These are phyloP conservation scores for Porpolomopsis calyptriformis DNA, from an alignment of 768 basidiomycete genomes.

Conservation along the genomic window DNA sequence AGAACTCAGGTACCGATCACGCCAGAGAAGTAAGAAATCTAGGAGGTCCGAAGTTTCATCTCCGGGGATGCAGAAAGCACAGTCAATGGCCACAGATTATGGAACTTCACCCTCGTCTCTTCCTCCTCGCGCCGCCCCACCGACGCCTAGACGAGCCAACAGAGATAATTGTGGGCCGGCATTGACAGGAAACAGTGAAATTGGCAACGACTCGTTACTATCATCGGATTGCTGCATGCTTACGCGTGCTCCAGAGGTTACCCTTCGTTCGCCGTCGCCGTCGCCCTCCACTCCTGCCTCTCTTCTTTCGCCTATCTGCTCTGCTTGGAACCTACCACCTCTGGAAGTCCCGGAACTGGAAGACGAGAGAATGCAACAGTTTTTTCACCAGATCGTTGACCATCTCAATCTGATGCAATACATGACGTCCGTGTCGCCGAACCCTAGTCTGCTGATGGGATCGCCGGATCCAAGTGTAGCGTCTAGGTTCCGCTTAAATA, in stretches of 20 bases:
- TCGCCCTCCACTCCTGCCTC: slow-evolving; percentile 17
- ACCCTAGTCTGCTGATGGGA: slow-evolving; percentile 13
- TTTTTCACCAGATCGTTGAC: slow-evolving; percentile 77
- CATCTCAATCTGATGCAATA: slow-evolving; percentile 68
- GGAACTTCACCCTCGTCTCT: slow-evolving; percentile 26
- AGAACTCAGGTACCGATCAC: slow-evolving; percentile 21
- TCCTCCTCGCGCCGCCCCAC: slow-evolving; percentile 46
- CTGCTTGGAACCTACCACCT: slow-evolving; percentile 26
- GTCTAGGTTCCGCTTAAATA: background rate
- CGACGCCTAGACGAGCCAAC: slow-evolving; percentile 51
- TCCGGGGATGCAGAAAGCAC: slow-evolving; percentile 9
- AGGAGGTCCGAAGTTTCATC: no score
- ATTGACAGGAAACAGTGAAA: slow-evolving; percentile 9
- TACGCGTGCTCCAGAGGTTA: background rate
- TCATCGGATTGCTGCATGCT: background rate
- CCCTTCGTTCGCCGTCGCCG: background rate
- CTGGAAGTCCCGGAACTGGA: slow-evolving; percentile 60
- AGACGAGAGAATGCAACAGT: slow-evolving; percentile 69
- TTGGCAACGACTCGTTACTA: background rate
- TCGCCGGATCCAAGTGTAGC: background rate
- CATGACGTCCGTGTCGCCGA: slow-evolving; percentile 24
- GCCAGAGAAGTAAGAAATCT: slow-evolving; percentile 13
- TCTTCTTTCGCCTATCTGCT: slow-evolving; percentile 20
- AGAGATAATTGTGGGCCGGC: slow-evolving; percentile 16
- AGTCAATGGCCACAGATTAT: slow-evolving; percentile 18